phyloP scores from a whole-genome alignment of 176 grass and related monocot genomes.

The Juncus inflexus region DNA sequence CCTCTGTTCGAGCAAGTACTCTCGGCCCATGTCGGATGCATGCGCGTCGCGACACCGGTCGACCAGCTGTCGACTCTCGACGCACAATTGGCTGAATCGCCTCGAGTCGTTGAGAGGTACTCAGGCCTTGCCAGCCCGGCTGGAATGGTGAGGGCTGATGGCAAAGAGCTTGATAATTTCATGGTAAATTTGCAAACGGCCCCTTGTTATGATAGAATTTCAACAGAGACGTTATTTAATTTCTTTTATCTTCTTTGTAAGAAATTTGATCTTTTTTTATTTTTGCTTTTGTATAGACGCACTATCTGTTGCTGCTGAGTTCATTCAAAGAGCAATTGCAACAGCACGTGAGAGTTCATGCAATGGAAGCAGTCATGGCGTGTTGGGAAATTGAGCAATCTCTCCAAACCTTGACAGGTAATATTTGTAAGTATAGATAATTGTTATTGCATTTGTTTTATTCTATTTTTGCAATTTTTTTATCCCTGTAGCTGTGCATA shows the following conservation, averaged over 20 bases:
- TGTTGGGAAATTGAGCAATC: conserved; percentile 99
- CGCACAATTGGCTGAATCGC: conserved; percentile 70
- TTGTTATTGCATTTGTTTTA: no score
- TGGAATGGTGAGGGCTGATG: conserved; percentile 30
- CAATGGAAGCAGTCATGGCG: conserved; percentile 99
- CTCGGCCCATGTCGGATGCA: conserved; percentile 83
- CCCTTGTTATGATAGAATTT: background rate
- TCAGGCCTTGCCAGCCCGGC: conserved; percentile 17
- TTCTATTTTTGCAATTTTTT: no score
- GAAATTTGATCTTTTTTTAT: background rate
- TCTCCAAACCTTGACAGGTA: conserved; percentile 96
- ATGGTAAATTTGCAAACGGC: conserved; percentile 46
- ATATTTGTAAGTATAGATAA: background rate
- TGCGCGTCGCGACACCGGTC: conserved; percentile 88
- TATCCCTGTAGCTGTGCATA: no score
- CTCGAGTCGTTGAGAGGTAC: conserved; percentile 45
- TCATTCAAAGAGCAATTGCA: conserved; percentile 97
- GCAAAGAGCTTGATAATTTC: conserved; percentile 97
- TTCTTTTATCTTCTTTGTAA: no score
- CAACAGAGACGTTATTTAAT: no score
- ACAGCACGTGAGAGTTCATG: conserved; percentile 98
- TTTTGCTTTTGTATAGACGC: conserved; percentile 49
- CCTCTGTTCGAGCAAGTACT: conserved; percentile 91
- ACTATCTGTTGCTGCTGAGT: conserved; percentile 84
- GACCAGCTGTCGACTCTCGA: conserved; percentile 93